A percentile compares a stretch with the other conserved stretches of the same genome.
Evolutionary conservation across 2,329 filamentous ascomycete genomes (phyloP).

Genomic region (Fusarium virguliforme): DNA sequence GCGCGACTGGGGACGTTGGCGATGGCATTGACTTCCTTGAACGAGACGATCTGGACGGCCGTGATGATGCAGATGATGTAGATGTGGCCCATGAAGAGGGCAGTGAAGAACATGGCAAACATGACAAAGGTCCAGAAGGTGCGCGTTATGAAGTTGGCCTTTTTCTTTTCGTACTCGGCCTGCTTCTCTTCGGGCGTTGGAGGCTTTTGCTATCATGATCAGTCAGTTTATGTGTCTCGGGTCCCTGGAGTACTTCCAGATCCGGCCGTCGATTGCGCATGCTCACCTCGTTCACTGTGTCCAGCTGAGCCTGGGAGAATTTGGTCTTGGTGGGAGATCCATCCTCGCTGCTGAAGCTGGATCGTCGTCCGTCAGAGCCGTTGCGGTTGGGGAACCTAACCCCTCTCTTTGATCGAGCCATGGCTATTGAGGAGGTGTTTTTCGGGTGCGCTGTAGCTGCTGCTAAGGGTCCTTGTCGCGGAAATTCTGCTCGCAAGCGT

Average conservation of each 20-base stretch:
- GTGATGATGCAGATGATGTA: slow-evolving; percentile 97
- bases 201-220: slow-evolving; percentile 58
- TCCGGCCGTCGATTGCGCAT: not conserved
- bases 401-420: slow-evolving; percentile 64
- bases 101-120: slow-evolving; percentile 92
- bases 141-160: slow-evolving; percentile 95
- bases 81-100: slow-evolving; percentile 96
- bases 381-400: slow-evolving; percentile 69
- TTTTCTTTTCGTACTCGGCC: slow-evolving; percentile 96
- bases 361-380: slow-evolving; percentile 70
- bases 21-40: slow-evolving; percentile 99
- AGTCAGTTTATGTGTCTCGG: not conserved
- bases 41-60: slow-evolving; percentile 94
- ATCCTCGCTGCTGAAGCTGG: slow-evolving; percentile 79
- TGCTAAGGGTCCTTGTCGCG: slow-evolving; percentile 10
- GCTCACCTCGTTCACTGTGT: slow-evolving; percentile 58
- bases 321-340: slow-evolving; percentile 55
- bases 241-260: not conserved
- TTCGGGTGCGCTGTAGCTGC: slow-evolving; percentile 15
- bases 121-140: slow-evolving; percentile 99
- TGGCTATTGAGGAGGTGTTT: slow-evolving; percentile 41
- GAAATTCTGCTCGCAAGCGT: slow-evolving; percentile 14
- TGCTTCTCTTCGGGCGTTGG: slow-evolving; percentile 60
- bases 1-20: slow-evolving; percentile 94
- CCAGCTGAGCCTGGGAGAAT: slow-evolving; percentile 52